Conservation (phyloP, 768 basidiomycete species). For the Podaxis carcinomalis region DNA sequence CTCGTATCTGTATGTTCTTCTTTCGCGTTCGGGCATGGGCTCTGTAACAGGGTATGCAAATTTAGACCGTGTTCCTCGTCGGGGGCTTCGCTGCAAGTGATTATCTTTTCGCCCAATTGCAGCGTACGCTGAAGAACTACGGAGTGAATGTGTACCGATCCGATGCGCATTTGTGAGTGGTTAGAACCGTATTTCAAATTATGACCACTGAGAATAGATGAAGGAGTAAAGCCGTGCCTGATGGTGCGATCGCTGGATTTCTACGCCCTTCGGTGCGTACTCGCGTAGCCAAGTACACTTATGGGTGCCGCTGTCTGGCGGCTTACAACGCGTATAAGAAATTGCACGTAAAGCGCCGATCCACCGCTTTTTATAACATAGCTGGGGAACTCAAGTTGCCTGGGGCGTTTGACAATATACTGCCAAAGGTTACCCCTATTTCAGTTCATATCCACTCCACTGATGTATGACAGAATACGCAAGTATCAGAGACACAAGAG, state of each 20-base stretch:
- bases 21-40: not conserved
- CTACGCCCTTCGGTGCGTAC: conserved; percentile 46
- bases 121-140: conserved; percentile 28
- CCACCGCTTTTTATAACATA: conserved; percentile 27
- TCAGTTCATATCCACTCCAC: not conserved
- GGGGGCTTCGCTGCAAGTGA: conserved; percentile 59
- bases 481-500: conserved; percentile 34
- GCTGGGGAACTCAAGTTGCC: conserved; percentile 35
- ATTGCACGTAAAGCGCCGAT: conserved; percentile 35
- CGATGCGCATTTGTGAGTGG: conserved; percentile 24
- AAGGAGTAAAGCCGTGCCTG: conserved; percentile 23
- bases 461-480: not conserved
- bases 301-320: conserved; percentile 37
- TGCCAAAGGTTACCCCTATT: conserved; percentile 30
- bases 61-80: conserved; percentile 37
- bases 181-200: not conserved
- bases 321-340: conserved; percentile 27
- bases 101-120: conserved; percentile 43
- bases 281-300: conserved; percentile 44
- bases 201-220: not conserved
- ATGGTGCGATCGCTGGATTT: conserved; percentile 28
- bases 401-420: conserved; percentile 36
- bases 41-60: not conserved
- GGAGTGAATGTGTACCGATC: conserved; percentile 43
- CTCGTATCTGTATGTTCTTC: conserved; percentile 21